Evolutionary conservation across 371 early-diverging fungal genomes (phyloP), one percentile per base, ranked within the genome.

Genomic region (Syncephalis plumigaleata): DNA sequence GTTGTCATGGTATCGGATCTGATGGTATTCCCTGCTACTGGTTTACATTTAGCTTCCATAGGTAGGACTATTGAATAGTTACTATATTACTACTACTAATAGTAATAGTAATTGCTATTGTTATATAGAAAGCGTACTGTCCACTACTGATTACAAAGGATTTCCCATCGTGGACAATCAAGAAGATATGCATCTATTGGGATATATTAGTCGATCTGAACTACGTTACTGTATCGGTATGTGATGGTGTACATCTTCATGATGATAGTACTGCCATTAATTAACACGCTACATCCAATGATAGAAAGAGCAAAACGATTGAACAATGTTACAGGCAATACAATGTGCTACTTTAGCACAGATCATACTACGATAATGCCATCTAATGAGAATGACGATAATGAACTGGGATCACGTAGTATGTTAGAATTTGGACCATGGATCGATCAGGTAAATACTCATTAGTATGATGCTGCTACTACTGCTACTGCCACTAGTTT

Each of bases 141-240:
- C 64, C 2, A 63, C 61, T 17, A 70, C 73, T 21, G 61, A 65
- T 43, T 73, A 63, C 48, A 70, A 76, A 47, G 92, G 91, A 2
- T 91, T 87, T 50, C 94, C 95, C 0, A 79, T 94, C 0, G 80
- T 96, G 1, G 75, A 85, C 39, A 70, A 71, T 39, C 53, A 59
- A 23, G 56, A 56, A 2, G 69, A 71, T n/a, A 67, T 75, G 72
- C 66, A 68, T 0, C 48, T 94, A 9, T 66, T 87, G 23, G 94
- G 94, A 0, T 91, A 81, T 46, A 81, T 90, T 47, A 78, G 73
- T 9, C 75, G 81, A 22, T 65, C 71, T 2, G 85, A 86, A 44
- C 54, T 94, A n/a, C 49, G 60, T 1, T 82, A 85, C 51, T 78
- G 82, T 3, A 62, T 81, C 26, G 72, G 64, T 59, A 67, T 47